Base-by-base conservation (phyloP, 1,139 yeast genomes). In the Wickerhamiella infanticola region DNA sequence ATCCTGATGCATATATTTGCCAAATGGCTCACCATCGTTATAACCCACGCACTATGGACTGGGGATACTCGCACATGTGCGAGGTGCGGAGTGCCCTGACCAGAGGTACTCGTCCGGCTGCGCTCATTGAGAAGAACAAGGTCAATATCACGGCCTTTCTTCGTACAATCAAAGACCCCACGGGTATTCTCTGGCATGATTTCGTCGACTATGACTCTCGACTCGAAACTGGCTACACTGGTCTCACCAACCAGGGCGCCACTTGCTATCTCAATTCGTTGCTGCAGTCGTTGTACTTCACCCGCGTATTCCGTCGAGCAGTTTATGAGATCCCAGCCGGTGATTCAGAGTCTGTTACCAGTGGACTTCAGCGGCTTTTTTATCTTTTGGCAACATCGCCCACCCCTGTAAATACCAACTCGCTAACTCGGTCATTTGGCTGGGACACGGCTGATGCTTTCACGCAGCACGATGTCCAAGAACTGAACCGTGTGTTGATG, bases 391-490 rank as follows among this genome's bases (percentile, higher is more conserved):
- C 81, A 53, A 78, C 78, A 3, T 80, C 95, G 0, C 65, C 70
- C 24, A 77, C 74, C 26, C 84, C 96, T 0, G 78, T 88, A 3
- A 93, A 84, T 48, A 90, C 99, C 0, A 63, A 76, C 52, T 95
- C 85, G 58, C 69, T 90, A 48, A 90, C 98, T 0, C 75, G 77
- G 51, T 81, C 97, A 0, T 90, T 90, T 68, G 98, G 99, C 8
- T 90, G 99, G 99, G 95, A 88, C 60, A 75, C 86, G 7, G 80
- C 81, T 8, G 98, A 90, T 57, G 95, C 97, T 0, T 93, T 90
- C 62, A 84, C 95, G 5, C 99, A 90, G 63, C 98, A 90, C 63
- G 99, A 90, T 61, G 96, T 90, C 13, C 98, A 93, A 61, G 99
- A 90, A 62, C 72, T 93, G 61, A 86, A 88, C 60, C 79, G 99